Evolutionary conservation across 352 stramenopile genomes (phyloP).

Genomic region (Pilasporangium apinafurcum): DNA sequence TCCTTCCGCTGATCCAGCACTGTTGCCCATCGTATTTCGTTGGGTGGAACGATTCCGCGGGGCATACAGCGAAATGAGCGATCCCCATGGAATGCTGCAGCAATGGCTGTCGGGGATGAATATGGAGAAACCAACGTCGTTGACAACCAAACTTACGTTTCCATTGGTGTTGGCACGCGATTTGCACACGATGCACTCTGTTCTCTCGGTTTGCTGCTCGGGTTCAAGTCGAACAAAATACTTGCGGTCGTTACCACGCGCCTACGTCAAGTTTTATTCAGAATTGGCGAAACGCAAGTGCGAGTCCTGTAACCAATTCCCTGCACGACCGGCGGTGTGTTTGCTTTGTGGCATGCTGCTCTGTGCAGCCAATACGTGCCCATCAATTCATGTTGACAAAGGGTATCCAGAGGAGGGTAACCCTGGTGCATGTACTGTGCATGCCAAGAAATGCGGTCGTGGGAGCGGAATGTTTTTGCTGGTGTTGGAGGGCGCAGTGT

Average conservation of each 20-base stretch:
- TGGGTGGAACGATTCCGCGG: constrained; percentile 66
- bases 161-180: constrained; percentile 47
- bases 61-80: constrained; percentile 76
- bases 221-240: constrained; percentile 63
- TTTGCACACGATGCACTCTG: constrained; percentile 73
- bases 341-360: constrained; percentile 77
- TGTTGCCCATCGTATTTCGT: constrained; percentile 33
- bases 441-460: constrained; percentile 81
- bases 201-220: constrained; percentile 64
- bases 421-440: constrained; percentile 73
- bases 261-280: constrained; percentile 85
- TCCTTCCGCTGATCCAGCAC: constrained; percentile 5
- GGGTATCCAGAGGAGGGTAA: constrained; percentile 76
- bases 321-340: constrained; percentile 75
- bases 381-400: constrained; percentile 63
- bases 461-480: constrained; percentile 80
- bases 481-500: constrained; percentile 74
- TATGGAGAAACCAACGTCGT: constrained; percentile 11
- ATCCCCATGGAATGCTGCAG: constrained; percentile 52
- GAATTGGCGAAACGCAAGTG: constrained; percentile 79
- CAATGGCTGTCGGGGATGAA: constrained; percentile 78
- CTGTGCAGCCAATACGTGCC: constrained; percentile 77
- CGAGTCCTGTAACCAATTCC: constrained; percentile 68
- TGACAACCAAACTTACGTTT: constrained; percentile 25
- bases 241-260: constrained; percentile 56